Evolutionary conservation across 768 basidiomycete genomes (phyloP).

Genomic region (Mrakia hoshinonis): DNA sequence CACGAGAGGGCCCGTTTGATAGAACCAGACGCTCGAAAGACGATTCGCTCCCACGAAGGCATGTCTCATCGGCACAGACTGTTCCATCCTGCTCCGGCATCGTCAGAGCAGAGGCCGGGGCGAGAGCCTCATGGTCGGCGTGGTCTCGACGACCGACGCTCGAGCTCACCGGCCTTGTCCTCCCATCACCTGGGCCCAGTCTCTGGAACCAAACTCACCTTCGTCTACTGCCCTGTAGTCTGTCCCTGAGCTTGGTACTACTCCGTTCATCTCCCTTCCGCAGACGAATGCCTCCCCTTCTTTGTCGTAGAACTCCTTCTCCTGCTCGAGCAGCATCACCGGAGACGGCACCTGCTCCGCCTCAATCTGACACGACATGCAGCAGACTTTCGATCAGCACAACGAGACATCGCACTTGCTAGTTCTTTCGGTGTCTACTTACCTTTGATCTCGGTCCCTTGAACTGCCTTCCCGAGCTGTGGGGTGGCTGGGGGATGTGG

Average conservation of each 20-base stretch:
- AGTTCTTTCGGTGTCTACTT: too few relatives aligned
- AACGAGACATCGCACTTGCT: too few relatives aligned
- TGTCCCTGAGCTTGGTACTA: conserved; percentile 71
- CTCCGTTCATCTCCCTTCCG: conserved; percentile 49
- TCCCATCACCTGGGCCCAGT: not conserved
- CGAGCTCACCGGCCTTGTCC: conserved; percentile 23
- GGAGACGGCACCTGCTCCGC: conserved; percentile 86
- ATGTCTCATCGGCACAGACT: too few relatives aligned
- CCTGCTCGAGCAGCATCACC: conserved; percentile 64
- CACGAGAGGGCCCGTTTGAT: too few relatives aligned
- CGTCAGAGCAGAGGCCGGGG: too few relatives aligned
- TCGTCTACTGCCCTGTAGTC: conserved; percentile 88
- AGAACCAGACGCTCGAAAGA: too few relatives aligned
- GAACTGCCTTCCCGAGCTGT: conserved; percentile 54
- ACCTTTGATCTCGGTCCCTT: conserved; percentile 46
- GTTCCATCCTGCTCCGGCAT: too few relatives aligned
- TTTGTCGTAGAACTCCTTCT: conserved; percentile 67
- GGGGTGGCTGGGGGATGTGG: conserved; percentile 59
- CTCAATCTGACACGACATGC: conserved; percentile 58
- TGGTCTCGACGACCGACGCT: too few relatives aligned
- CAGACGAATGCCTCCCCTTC: conserved; percentile 49
- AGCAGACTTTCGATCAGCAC: not conserved
- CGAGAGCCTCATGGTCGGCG: too few relatives aligned
- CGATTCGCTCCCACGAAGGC: too few relatives aligned
- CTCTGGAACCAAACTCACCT: conserved; percentile 44